Base-by-base conservation (phyloP, 2,329 filamentous ascomycete species). In the Pyrenophora teres region DNA sequence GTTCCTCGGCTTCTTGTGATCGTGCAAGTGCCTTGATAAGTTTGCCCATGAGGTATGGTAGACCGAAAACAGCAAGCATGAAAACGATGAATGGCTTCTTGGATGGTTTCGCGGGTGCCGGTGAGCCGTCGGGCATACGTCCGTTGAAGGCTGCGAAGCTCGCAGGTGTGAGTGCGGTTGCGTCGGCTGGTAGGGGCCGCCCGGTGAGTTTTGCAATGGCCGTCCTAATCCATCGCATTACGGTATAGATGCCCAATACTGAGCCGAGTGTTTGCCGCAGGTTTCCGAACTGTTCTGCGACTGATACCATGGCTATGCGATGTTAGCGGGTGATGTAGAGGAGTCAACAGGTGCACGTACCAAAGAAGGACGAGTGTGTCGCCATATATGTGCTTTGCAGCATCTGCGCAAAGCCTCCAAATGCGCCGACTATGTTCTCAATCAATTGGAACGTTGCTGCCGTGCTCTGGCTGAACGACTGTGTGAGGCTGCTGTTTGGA, bases 381-480 rank as follows among this genome's bases (percentile, higher is more conserved):
- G 95, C 94, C 95, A 99, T 99, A 68, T 97, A 99, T 9, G 94
- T 97, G 79, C 94, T 97, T 77, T 99, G 94, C 23, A 99, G 82
- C 94, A 99, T 99, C 79, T 99, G 94, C 10, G 95, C 91, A 71
- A 99, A 97, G 0, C 95, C 94, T 16, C 92, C 92, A 79, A 99
- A 99, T 2, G 94, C 92, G 19, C 91, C 90, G 12, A 99, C 94
- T 51, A 99, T 89, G 64, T 92, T 94, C 78, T 99, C 94, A 44
- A 99, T 91, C 82, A 99, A 91, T 80, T 97, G 94, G 71, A 99
- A 99, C 0, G 94, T 99, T 9, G 93, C 90, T 65, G 94, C 90
- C 0, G 95, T 99, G 78, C 89, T 94, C 74, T 96, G 92, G 71
- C 87, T 90, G 80, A 97, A 97, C 46, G 90, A 88, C 71, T 95